A percentile compares a stretch with the other conserved stretches of the same genome.
These are phyloP conservation scores for Cadophora gregata DNA, from an alignment of 2,329 filamentous ascomycete species.

Conservation along the genomic window DNA sequence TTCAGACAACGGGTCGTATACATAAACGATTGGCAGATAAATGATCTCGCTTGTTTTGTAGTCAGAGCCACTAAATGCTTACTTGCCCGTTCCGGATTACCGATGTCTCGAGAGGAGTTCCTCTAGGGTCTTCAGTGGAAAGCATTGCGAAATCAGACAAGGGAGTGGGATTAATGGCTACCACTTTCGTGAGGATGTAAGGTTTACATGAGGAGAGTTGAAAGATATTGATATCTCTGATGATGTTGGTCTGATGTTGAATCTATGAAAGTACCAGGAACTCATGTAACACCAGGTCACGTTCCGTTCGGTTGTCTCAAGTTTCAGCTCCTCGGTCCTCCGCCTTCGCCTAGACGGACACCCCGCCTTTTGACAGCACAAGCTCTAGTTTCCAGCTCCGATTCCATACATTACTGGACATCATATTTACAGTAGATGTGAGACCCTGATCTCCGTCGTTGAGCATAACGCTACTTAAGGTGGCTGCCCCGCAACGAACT, in stretches of 20 bases:
- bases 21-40: too few species aligned
- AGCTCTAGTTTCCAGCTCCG: neutral
- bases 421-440: neutral
- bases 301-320: neutral
- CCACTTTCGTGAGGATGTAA: too few species aligned
- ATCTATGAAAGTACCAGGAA: neutral
- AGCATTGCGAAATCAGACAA: neutral
- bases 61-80: neutral
- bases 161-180: too few species aligned
- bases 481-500: neutral
- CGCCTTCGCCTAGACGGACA: neutral
- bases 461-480: neutral
- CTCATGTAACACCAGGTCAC: neutral
- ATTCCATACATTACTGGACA: neutral
- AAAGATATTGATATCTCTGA: too few species aligned
- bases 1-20: too few species aligned
- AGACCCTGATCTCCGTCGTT: neutral
- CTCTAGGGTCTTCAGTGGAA: neutral
- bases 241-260: too few species aligned
- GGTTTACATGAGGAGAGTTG: too few species aligned
- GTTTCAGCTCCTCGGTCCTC: neutral
- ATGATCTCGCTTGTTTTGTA: neutral
- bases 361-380: neutral
- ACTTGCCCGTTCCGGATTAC: neutral
- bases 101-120: neutral